Evolutionary conservation across 345 rosid genomes (phyloP), one percentile per base, ranked within the genome.

Genomic region (Zanthoxylum bungeanum): DNA sequence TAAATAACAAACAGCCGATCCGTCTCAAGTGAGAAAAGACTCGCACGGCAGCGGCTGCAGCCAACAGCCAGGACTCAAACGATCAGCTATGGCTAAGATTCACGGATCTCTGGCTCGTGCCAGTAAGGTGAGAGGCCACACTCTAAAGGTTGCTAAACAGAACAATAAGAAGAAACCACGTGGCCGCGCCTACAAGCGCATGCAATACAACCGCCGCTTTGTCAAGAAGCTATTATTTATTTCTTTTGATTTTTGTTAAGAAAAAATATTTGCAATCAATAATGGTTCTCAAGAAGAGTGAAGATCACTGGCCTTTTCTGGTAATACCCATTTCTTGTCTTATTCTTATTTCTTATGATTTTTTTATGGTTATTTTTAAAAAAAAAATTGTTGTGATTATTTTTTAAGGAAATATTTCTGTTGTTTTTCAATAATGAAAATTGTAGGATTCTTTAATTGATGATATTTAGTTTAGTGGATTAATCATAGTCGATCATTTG

Each of bases 41-140:
- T n/a, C n/a, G n/a, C n/a, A n/a, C n/a, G n/a, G n/a, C n/a, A n/a
- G n/a, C n/a, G n/a, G n/a, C n/a, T n/a, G n/a, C n/a, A n/a, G n/a
- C n/a, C n/a, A n/a, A n/a, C n/a, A n/a, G n/a, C n/a, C n/a, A n/a
- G n/a, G n/a, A n/a, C n/a, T n/a, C n/a, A n/a, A n/a, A n/a, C n/a
- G n/a, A n/a, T n/a, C n/a, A n/a, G n/a, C n/a, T n/a, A n/a, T n/a
- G n/a, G n/a, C n/a, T 7, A 91, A 91, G 69, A 93, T 91, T 21
- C 97, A 91, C 77, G 97, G 97, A 58, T 89, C 93, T 4, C 71
- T 91, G 76, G 97, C 97, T 72, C 97, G 97, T 74, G 97, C 94
- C 40, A 92, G 97, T 60, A 91, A 91, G 85, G 97, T 91, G 40
- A 83, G 89, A 53, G 92, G 89, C 5, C 93, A 91, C 67, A 91